A percentile compares a stretch with the other conserved stretches of the same genome.
Conservation (phyloP, 139 green algal species). For the Spirogloea muscicola region DNA sequence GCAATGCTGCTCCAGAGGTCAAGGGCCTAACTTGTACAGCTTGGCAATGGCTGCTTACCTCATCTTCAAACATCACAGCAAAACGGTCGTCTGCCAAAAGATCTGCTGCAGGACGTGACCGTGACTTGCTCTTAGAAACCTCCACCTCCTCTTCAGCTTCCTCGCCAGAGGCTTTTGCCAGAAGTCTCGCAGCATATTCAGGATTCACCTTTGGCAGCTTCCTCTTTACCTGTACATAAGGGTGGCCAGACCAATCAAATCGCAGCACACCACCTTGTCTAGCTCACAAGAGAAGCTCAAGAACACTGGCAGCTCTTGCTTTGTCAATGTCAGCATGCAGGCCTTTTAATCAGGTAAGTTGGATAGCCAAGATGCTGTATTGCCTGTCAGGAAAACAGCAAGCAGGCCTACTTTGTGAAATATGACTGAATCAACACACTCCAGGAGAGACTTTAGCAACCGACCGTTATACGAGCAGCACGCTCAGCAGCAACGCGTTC, state of each 20-base stretch:
- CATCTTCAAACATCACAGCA: slow-evolving; percentile 32
- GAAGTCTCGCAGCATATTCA: slow-evolving; percentile 25
- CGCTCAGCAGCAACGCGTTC: slow-evolving; percentile 86
- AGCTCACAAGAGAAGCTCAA: neutral
- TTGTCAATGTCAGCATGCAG: slow-evolving; percentile 1
- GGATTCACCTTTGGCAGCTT: slow-evolving; percentile 49
- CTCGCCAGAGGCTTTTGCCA: neutral
- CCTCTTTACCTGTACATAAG: slow-evolving; percentile 32
- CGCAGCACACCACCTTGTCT: neutral
- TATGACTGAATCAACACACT: neutral
- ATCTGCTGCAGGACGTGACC: neutral
- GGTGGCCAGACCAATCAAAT: neutral
- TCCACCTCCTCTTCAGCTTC: neutral
- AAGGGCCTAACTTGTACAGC: neutral
- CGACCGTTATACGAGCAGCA: slow-evolving; percentile 66
- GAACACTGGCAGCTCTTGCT: neutral
- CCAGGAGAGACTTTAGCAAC: neutral
- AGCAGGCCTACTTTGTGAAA: neutral
- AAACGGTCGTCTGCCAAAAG: slow-evolving; percentile 29
- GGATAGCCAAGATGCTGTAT: too few species aligned
- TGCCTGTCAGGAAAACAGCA: neutral
- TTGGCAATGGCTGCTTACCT: slow-evolving; percentile 6
- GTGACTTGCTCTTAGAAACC: neutral
- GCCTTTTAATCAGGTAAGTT: neutral
- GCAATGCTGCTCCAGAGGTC: neutral